Base-by-base conservation (phyloP, 2,329 filamentous ascomycete genomes). In the Talaromyces sp. region DNA sequence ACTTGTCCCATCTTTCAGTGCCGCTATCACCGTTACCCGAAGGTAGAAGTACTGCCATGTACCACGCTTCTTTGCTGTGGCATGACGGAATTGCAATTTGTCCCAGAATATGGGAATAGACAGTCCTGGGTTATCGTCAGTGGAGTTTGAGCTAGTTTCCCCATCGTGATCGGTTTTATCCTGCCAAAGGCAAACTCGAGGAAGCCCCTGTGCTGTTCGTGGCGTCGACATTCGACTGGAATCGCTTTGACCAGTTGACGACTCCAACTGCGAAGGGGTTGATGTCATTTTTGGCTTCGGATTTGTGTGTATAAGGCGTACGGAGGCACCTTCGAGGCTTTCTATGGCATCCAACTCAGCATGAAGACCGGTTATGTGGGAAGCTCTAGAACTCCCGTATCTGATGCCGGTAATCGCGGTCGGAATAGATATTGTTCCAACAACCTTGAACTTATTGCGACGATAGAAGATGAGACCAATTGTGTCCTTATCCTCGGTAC, bases 21-120 rank as follows among this genome's bases (percentile, higher is more conserved):
- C 43, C 2, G 64, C 64, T 53, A 40, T 51, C 6, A 65, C 64
- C 7, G 58, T 58, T 5, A 65, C 58, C 36, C 64, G 58, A 13
- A 65, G 34, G n/a, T 62, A 65, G 31, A 65, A 65, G 19, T 61
- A 65, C 27, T 65, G 64, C 64, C 64, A 65, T 15, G 64, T 65
- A 31, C 59, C 64, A 45, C 64, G 64, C 51, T 65, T 62, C 43
- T 65, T 65, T 47, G 64, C 53, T 34, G 64, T 65, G 3, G 64
- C 64, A 34, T 65, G 59, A 13, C 64, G 64, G 31, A 65, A 65
- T 49, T 65, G 64, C n/a, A 65, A 17, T 27, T 65, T 65, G 45
- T 65, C 64, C 64, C 64, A 65, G 6, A 34, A 38, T 15, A 65
- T 27, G 17, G 64, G 59, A 2, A 56, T 43, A 5, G 59, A 58